Conservation (phyloP, 2,329 filamentous ascomycete species). For the Emergomyces orientalis region DNA sequence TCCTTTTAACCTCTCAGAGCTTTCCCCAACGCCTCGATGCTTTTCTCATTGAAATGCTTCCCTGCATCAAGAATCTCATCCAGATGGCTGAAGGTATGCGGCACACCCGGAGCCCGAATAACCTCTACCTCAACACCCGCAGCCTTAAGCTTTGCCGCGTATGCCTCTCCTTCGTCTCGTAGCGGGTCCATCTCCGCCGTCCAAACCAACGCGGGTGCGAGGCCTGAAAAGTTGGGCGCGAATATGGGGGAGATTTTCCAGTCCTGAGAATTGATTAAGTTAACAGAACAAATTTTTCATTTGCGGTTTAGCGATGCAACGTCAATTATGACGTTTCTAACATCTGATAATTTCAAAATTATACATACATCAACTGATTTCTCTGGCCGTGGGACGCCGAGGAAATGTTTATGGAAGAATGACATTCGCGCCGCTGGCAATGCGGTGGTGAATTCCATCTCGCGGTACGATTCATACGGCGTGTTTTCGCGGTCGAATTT, state of each 20-base stretch:
- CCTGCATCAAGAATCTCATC: constrained; percentile 27
- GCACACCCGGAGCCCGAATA: constrained; percentile 25
- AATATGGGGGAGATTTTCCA: constrained; percentile 38
- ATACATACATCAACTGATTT: constrained; percentile 27
- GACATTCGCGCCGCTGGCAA: constrained; percentile 31
- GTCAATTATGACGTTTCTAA: neutral
- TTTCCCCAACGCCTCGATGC: constrained; percentile 23
- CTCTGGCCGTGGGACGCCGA: constrained; percentile 30
- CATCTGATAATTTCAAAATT: too few relatives aligned
- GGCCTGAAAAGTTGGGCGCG: constrained; percentile 26
- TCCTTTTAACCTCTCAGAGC: constrained; percentile 14
- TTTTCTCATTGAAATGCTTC: constrained; percentile 23
- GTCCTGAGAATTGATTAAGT: constrained; percentile 21
- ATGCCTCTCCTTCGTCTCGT: constrained; percentile 35
- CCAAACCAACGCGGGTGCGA: constrained; percentile 33
- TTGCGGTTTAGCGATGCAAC: neutral
- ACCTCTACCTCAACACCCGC: constrained; percentile 28
- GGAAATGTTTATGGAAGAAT: constrained; percentile 33
- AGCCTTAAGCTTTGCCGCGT: constrained; percentile 30
- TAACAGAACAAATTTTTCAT: neutral
- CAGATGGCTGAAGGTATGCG: constrained; percentile 26
- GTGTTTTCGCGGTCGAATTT: constrained; percentile 28
- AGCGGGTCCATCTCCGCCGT: constrained; percentile 36
- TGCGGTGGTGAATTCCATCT: constrained; percentile 30
- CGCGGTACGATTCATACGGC: constrained; percentile 33